Evolutionary conservation across 2,329 filamentous ascomycete species (phyloP).

Genomic region (Diplodia intermedia): DNA sequence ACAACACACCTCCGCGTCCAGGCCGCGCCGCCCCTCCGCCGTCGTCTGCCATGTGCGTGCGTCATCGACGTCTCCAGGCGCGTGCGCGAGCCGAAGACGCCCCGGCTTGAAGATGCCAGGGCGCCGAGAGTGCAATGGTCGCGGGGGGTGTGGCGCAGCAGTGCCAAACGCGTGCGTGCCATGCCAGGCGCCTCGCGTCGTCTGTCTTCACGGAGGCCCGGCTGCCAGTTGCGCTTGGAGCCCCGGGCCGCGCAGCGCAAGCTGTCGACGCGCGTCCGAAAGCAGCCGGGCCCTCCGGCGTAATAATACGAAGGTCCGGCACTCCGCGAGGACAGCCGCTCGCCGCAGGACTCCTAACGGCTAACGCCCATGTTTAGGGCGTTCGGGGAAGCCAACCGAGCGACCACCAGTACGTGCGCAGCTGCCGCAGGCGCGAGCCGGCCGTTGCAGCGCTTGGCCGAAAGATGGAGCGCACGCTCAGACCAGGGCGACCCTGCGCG

Average conservation of each 20-base stretch:
- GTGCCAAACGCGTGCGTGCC: conserved; percentile 10
- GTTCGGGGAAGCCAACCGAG: conserved; percentile 1
- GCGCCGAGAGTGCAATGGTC: conserved; percentile 10
- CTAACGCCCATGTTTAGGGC: conserved; percentile 9
- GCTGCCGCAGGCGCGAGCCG: conserved; percentile 17
- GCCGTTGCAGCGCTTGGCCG: conserved; percentile 1
- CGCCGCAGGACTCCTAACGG: conserved; percentile 22
- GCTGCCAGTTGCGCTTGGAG: conserved; percentile 8
- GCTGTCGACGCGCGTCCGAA: conserved; percentile 21
- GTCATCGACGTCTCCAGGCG: conserved; percentile 3
- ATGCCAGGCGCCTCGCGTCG: conserved; percentile 5
- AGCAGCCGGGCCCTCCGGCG: conserved; percentile 20
- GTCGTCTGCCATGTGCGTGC: conserved; percentile 11
- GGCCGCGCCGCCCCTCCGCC: not conserved
- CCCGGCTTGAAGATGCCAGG: conserved; percentile 10
- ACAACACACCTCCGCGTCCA: conserved; percentile 1
- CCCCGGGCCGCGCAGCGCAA: conserved; percentile 10
- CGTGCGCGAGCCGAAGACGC: conserved; percentile 10
- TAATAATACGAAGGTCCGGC: conserved; percentile 11
- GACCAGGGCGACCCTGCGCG: conserved; percentile 12
- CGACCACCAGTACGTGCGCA: conserved; percentile 8
- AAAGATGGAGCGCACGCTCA: conserved; percentile 19
- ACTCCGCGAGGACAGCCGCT: conserved; percentile 7
- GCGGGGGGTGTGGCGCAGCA: conserved; percentile 24
- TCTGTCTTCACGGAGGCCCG: conserved; percentile 4